Conservation (phyloP, 108 stramenopile species). For the Schizochytrium sp. region DNA sequence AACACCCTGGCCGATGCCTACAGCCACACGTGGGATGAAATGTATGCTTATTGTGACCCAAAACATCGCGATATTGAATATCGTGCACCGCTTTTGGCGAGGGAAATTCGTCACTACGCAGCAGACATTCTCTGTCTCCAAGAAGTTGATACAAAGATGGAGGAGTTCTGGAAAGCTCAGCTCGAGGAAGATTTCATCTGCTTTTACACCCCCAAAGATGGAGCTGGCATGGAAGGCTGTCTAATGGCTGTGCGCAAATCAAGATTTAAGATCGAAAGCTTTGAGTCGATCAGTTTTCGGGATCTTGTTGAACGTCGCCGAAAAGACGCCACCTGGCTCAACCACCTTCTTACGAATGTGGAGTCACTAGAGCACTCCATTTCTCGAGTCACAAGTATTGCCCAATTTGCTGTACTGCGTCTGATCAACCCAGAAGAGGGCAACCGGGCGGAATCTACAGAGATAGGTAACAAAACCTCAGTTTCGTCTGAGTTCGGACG, state of each 20-base stretch:
- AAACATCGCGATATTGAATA: background rate
- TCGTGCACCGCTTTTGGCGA: background rate
- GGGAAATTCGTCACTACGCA: background rate
- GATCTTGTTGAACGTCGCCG: background rate
- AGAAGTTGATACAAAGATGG: constrained; percentile 39
- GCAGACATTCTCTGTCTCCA: constrained; percentile 41
- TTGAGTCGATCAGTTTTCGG: background rate
- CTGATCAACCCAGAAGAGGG: background rate
- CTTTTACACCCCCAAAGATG: background rate
- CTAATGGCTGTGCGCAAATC: background rate
- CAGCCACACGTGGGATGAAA: constrained; percentile 58
- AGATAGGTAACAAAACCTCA: too few relatives aligned
- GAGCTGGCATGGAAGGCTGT: background rate
- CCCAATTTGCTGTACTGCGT: constrained; percentile 29
- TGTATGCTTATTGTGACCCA: constrained; percentile 39
- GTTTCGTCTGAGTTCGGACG: background rate
- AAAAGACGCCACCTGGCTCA: background rate
- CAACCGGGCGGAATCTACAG: background rate
- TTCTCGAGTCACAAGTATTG: background rate
- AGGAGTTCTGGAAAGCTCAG: constrained; percentile 3
- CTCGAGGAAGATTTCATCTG: background rate
- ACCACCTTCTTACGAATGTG: background rate
- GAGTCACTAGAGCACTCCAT: background rate
- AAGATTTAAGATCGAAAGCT: background rate
- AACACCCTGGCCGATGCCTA: constrained; percentile 59